Evolutionary conservation across 2,329 filamentous ascomycete genomes (phyloP).

Genomic region (Hypoxylon sp.): DNA sequence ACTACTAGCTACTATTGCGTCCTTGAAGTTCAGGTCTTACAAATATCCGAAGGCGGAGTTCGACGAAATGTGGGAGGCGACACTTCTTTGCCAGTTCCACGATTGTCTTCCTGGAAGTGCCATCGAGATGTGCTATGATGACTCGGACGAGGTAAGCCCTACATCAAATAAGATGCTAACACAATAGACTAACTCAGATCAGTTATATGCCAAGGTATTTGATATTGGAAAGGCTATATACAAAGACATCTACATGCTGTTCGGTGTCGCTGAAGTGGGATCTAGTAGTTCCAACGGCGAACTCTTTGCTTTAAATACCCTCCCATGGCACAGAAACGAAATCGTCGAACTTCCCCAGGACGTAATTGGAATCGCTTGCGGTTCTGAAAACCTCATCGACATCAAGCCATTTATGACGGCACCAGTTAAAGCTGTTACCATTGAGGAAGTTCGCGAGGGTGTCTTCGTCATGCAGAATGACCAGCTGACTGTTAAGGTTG

Average conservation of each 20-base stretch:
- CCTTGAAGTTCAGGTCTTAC: conserved; percentile 79
- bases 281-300: conserved; percentile 59
- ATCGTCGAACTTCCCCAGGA: conserved; percentile 74
- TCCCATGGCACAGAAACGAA: conserved; percentile 87
- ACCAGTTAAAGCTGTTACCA: conserved; percentile 64
- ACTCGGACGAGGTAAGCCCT: conserved; percentile 80
- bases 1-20: conserved; percentile 87
- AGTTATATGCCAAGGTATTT: conserved; percentile 88
- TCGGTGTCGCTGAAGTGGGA: conserved; percentile 71
- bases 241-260: conserved; percentile 75
- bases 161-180: background rate
- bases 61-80: conserved; percentile 94
- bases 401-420: conserved; percentile 66
- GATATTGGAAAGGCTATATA: conserved; percentile 80
- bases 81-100: conserved; percentile 95
- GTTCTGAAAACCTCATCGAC: conserved; percentile 66
- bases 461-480: conserved; percentile 86
- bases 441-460: conserved; percentile 67
- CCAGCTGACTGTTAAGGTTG: conserved; percentile 79
- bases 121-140: conserved; percentile 98
- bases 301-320: conserved; percentile 82
- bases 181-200: background rate
- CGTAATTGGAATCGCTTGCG: conserved; percentile 69
- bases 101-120: conserved; percentile 95
- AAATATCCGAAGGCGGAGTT: conserved; percentile 95